These are phyloP conservation scores for Komagataella populi DNA, from an alignment of 805 yeast species.

Conservation along the genomic window DNA sequence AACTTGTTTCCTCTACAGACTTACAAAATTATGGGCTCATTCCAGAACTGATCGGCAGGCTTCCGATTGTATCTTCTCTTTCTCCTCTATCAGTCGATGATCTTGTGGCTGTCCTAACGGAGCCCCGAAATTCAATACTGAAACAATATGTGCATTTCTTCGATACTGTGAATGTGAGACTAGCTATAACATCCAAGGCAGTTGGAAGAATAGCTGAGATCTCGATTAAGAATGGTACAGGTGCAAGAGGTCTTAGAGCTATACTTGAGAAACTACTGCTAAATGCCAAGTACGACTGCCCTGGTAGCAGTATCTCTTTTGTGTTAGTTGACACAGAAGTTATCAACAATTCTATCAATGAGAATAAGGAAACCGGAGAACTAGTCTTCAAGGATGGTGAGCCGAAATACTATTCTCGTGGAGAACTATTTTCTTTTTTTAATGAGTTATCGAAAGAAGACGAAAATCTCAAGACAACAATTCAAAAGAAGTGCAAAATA, in stretches of 20 bases:
- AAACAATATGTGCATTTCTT: slow-evolving; percentile 41
- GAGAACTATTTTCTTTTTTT: slow-evolving; percentile 26
- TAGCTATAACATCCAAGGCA: slow-evolving; percentile 35
- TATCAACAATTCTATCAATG: slow-evolving; percentile 22
- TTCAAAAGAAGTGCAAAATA: slow-evolving; percentile 18
- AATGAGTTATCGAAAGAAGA: slow-evolving; percentile 30
- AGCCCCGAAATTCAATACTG: slow-evolving; percentile 41
- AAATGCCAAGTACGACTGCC: slow-evolving; percentile 43
- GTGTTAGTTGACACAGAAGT: slow-evolving; percentile 33
- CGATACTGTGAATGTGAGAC: slow-evolving; percentile 34
- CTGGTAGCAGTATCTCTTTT: slow-evolving; percentile 38
- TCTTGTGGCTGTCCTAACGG: slow-evolving; percentile 32
- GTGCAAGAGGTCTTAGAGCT: slow-evolving; percentile 46
- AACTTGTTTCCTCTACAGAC: slow-evolving; percentile 34
- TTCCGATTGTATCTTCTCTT: slow-evolving; percentile 38
- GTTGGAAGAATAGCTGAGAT: slow-evolving; percentile 30
- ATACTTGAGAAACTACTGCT: slow-evolving; percentile 37
- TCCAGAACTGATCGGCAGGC: slow-evolving; percentile 47
- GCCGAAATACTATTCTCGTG: slow-evolving; percentile 31
- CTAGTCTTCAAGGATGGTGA: slow-evolving; percentile 10
- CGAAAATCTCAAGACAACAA: slow-evolving; percentile 15
- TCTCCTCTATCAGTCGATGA: slow-evolving; percentile 30
- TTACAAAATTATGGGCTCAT: slow-evolving; percentile 38
- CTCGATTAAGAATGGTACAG: slow-evolving; percentile 40
- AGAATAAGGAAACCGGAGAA: slow-evolving; percentile 8